phyloP scores from a whole-genome alignment of 345 rosid species.

The Eucalyptus curtisii region DNA sequence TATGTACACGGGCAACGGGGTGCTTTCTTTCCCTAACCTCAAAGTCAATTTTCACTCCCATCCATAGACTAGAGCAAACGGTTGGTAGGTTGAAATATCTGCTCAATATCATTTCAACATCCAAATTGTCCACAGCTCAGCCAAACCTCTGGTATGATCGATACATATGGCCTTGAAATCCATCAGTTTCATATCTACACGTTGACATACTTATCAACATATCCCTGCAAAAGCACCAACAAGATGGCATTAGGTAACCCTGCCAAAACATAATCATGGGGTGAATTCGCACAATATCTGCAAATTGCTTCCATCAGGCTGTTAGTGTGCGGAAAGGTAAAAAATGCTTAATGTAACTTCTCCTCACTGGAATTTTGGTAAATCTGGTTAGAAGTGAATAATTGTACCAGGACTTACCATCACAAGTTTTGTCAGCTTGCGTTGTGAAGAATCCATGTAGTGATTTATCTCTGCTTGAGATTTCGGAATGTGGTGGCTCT shows the following conservation, averaged over 20 bases:
- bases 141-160: neutral
- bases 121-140: neutral
- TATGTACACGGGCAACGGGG: neutral
- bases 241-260: neutral
- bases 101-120: neutral
- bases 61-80: neutral
- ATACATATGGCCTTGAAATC: neutral
- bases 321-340: neutral
- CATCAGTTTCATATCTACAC: conserved; percentile 14
- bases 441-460: conserved; percentile 56
- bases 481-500: conserved; percentile 66
- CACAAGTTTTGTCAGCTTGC: conserved; percentile 85
- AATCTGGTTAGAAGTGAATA: neutral
- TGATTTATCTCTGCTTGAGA: conserved; percentile 72
- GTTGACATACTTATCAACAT: conserved; percentile 78
- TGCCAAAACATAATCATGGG: neutral
- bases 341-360: neutral
- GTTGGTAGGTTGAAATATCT: neutral
- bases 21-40: neutral
- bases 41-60: neutral
- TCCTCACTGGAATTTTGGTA: neutral
- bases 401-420: conserved; percentile 37
- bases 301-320: neutral
- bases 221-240: conserved; percentile 41
- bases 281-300: neutral